Evolutionary conservation across 176 grass and related monocot genomes (phyloP).

Genomic region (Ensete ventricosum): DNA sequence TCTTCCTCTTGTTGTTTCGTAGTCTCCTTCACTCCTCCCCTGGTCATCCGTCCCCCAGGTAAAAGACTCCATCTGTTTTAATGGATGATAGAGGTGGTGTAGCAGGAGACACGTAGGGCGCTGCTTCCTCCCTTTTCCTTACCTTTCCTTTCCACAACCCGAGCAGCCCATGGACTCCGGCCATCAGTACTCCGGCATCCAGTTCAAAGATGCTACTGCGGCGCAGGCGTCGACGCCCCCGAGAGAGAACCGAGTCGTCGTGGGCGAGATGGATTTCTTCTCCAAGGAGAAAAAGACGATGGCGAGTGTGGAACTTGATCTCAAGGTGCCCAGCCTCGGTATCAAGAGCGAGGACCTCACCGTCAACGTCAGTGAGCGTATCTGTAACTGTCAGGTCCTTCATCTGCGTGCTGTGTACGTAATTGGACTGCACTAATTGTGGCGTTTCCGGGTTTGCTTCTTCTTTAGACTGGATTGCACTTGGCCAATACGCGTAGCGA

Average conservation of each 20-base stretch:
- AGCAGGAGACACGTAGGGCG: no score
- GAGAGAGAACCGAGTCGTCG: not conserved
- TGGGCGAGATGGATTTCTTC: constrained; percentile 82
- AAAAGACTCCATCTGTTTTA: constrained; percentile 32
- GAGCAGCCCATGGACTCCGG: no score
- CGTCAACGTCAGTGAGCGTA: constrained; percentile 45
- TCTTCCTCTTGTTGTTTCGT: not conserved
- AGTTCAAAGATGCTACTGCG: not conserved
- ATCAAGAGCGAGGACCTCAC: constrained; percentile 55
- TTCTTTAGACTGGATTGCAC: constrained; percentile 20
- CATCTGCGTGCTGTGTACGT: not conserved
- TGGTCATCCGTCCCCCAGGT: constrained; percentile 23
- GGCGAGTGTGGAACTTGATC: constrained; percentile 15
- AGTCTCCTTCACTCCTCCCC: not conserved
- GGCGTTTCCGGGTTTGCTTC: not conserved
- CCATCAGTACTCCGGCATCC: not conserved
- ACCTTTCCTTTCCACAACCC: no score
- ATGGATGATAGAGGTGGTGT: no score
- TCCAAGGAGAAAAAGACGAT: constrained; percentile 65
- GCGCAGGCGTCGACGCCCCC: not conserved
- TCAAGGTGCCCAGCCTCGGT: not conserved
- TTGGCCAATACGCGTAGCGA: constrained; percentile 60
- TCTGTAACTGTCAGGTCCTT: not conserved
- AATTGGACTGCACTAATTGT: not conserved
- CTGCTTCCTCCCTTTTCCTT: no score